Evolutionary conservation across 768 basidiomycete genomes (phyloP).

Genomic region (Boletus coccyginus): DNA sequence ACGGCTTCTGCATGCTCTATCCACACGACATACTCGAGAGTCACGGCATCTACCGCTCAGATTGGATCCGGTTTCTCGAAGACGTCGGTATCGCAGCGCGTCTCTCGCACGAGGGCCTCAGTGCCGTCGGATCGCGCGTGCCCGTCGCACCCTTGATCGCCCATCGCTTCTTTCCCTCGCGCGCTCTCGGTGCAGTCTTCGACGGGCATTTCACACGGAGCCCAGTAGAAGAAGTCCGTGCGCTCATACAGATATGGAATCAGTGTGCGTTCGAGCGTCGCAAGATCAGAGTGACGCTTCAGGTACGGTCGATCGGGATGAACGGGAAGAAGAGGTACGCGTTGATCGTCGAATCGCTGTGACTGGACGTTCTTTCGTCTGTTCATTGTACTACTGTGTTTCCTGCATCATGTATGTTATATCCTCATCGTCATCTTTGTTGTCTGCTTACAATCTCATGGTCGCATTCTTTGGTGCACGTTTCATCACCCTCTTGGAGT

Average conservation of each 20-base stretch:
- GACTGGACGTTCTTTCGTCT: neutral
- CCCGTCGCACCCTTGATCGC: slow-evolving; percentile 13
- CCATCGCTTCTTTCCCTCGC: slow-evolving; percentile 17
- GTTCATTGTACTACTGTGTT: neutral
- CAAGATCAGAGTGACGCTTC: slow-evolving; percentile 24
- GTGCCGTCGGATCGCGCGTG: slow-evolving; percentile 22
- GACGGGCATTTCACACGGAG: slow-evolving; percentile 19
- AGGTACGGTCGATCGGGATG: neutral
- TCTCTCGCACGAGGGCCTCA: slow-evolving; percentile 20
- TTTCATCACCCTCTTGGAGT: neutral
- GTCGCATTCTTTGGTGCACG: neutral
- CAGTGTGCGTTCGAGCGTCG: slow-evolving; percentile 33
- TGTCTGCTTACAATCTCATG: neutral
- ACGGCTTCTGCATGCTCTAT: slow-evolving; percentile 29
- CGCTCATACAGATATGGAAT: slow-evolving; percentile 30
- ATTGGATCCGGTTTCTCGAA: slow-evolving; percentile 31
- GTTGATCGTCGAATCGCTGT: slow-evolving; percentile 30
- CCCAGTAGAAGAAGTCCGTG: slow-evolving; percentile 21
- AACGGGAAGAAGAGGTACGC: slow-evolving; percentile 4
- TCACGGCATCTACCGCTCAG: slow-evolving; percentile 26
- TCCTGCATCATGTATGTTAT: neutral
- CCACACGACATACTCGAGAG: slow-evolving; percentile 22
- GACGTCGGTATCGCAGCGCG: slow-evolving; percentile 29
- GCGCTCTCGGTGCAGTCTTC: slow-evolving; percentile 16
- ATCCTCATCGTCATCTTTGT: neutral